These are phyloP conservation scores for Solanum rostratum DNA, from an alignment of 257 asterid species.

Conservation along the genomic window DNA sequence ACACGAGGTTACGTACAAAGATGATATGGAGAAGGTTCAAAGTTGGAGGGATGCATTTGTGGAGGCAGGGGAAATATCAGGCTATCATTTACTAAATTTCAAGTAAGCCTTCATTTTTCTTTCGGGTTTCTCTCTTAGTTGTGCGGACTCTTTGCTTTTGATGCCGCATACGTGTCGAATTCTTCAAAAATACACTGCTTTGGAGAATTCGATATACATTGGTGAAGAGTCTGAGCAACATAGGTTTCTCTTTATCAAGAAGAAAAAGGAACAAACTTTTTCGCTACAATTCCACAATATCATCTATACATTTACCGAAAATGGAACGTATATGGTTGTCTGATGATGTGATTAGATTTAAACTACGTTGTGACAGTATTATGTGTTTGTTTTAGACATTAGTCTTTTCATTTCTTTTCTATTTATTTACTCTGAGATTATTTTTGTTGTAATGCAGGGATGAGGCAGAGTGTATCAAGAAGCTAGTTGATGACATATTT, in stretches of 20 bases:
- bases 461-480: too few relatives aligned
- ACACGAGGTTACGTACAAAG: neutral
- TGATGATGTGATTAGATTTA: neutral
- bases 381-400: neutral
- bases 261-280: neutral
- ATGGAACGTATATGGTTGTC: neutral
- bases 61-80: too few relatives aligned
- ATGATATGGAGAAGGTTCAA: neutral
- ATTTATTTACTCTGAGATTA: neutral
- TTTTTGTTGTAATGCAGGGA: neutral
- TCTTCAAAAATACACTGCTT: too few relatives aligned
- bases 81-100: too few relatives aligned
- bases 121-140: too few relatives aligned
- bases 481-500: too few relatives aligned
- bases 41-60: neutral
- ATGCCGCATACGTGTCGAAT: too few relatives aligned
- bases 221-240: too few relatives aligned
- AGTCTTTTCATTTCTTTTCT: neutral
- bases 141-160: too few relatives aligned
- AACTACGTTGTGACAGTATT: neutral
- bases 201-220: too few relatives aligned
- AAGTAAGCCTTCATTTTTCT: too few relatives aligned
- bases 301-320: neutral
- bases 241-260: neutral
- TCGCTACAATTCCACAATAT: neutral